Evolutionary conservation across 2,329 filamentous ascomycete genomes (phyloP), one percentile per base, ranked within the genome.

Genomic region (Neonectria coccinea): DNA sequence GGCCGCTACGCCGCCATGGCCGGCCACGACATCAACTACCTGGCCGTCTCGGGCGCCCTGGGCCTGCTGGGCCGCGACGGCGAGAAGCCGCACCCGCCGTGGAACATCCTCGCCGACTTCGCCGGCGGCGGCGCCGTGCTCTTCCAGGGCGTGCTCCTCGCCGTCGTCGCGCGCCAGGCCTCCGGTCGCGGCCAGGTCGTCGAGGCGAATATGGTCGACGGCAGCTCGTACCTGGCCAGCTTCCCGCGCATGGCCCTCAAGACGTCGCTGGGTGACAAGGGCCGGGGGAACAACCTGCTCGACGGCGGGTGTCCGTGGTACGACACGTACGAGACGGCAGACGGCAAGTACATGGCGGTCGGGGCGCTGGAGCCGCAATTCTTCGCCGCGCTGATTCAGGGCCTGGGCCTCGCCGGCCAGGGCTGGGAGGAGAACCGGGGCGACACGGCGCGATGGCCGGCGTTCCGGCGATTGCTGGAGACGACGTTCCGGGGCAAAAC

Each of bases 161-260:
- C 96, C 0, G 79, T 98, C 64, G 74, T 97, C 10, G 85, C 88
- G 14, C 83, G 93, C 36, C 81, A 84, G 53, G 81, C 79, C 47
- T 89, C 84, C 0, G 93, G 93, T 0, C 81, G 80, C 2, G 95
- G 95, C 0, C 95, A 97, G 80, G 90, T 97, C 12, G 94, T 98
- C 9, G 93, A 97, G 80, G 93, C 92, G 16, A 97, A 97, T 78
- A 98, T 98, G 95, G 95, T 97, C 12, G 95, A 98, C 80, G 95
- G 95, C 9, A 88, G 87, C 22, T 87, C 89, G 39, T 95, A 95
- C 78, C 81, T 98, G 27, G 90, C 91, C 1, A 91, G 89, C 0
- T 95, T 95, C 80, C 90, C 92, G 56, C 85, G 95, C 36, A 82
- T 97, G 65, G 83, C 84, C 29, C 83, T 85, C 66, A 89, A 90